Evolutionary conservation across 2,329 filamentous ascomycete genomes (phyloP).

Genomic region (Penicillium sp.): DNA sequence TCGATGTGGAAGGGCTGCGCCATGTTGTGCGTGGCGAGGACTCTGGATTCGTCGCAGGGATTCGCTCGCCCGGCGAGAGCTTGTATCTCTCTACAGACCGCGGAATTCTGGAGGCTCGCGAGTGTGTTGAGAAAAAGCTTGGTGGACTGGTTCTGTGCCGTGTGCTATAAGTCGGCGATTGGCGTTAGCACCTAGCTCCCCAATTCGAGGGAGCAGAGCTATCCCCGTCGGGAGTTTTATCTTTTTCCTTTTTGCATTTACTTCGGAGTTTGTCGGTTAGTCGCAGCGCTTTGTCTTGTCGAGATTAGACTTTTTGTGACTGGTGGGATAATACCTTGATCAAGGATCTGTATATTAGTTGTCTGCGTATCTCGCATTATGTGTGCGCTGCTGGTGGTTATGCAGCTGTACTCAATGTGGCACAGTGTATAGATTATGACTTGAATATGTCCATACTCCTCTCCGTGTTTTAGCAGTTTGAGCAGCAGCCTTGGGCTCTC

Average conservation of each 20-base stretch:
- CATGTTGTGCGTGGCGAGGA: conserved; percentile 66
- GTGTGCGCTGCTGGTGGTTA: conserved; percentile 17
- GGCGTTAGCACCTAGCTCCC: conserved; percentile 1
- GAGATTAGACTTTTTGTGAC: conserved; percentile 31
- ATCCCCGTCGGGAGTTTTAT: conserved; percentile 17
- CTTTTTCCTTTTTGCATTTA: conserved; percentile 33
- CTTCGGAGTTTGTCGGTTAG: conserved; percentile 37
- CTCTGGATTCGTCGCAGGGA: conserved; percentile 63
- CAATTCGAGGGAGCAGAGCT: conserved; percentile 10
- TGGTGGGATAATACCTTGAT: conserved; percentile 33
- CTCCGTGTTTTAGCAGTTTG: neutral
- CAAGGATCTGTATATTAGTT: conserved; percentile 38
- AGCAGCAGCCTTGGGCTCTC: neutral
- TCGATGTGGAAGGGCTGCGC: conserved; percentile 60
- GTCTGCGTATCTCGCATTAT: conserved; percentile 27
- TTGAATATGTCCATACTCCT: conserved; percentile 15
- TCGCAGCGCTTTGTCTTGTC: conserved; percentile 33
- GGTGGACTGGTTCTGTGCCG: conserved; percentile 78
- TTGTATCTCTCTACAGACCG: conserved; percentile 73
- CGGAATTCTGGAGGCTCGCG: conserved; percentile 75
- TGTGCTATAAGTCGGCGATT: conserved; percentile 45
- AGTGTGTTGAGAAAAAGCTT: conserved; percentile 73
- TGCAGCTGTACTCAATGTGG: conserved; percentile 14
- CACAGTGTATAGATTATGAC: conserved; percentile 27
- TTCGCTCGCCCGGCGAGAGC: conserved; percentile 74